phyloP scores from a whole-genome alignment of 164 flowering plant genomes.

The Chloranthus sessilifolius region DNA sequence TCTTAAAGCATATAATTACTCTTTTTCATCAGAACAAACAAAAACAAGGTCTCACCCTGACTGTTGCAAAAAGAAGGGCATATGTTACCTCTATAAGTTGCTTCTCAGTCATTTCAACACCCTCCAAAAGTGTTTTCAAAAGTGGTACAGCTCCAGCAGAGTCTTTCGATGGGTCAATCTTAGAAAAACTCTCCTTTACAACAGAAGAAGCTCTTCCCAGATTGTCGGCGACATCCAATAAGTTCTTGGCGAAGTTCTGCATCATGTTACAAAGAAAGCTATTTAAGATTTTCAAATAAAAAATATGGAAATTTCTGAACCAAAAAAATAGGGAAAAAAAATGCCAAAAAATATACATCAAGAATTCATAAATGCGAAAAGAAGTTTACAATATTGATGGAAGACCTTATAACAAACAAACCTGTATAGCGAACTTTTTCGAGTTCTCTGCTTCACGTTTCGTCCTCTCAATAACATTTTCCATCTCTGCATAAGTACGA shows the following conservation, averaged over 20 bases:
- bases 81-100: slow-evolving; percentile 80
- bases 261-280: slow-evolving; percentile 6
- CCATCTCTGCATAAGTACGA: slow-evolving; percentile 76
- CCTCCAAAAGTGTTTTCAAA: slow-evolving; percentile 77
- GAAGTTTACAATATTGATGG: neutral
- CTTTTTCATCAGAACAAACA: too few relatives aligned
- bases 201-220: slow-evolving; percentile 84
- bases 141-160: slow-evolving; percentile 63
- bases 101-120: slow-evolving; percentile 97
- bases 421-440: slow-evolving; percentile 92
- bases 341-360: neutral
- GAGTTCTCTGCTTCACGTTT: slow-evolving; percentile 81
- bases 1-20: too few relatives aligned
- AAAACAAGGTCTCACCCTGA: too few relatives aligned
- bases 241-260: slow-evolving; percentile 83
- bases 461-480: slow-evolving; percentile 78
- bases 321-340: neutral
- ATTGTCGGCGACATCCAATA: slow-evolving; percentile 93
- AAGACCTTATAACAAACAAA: slow-evolving; percentile 8
- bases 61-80: too few relatives aligned
- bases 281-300: neutral
- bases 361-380: neutral
- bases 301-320: neutral
- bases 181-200: slow-evolving; percentile 73
- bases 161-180: slow-evolving; percentile 60